Base-by-base conservation (phyloP, 345 rosid species). In the Punica granatum region DNA sequence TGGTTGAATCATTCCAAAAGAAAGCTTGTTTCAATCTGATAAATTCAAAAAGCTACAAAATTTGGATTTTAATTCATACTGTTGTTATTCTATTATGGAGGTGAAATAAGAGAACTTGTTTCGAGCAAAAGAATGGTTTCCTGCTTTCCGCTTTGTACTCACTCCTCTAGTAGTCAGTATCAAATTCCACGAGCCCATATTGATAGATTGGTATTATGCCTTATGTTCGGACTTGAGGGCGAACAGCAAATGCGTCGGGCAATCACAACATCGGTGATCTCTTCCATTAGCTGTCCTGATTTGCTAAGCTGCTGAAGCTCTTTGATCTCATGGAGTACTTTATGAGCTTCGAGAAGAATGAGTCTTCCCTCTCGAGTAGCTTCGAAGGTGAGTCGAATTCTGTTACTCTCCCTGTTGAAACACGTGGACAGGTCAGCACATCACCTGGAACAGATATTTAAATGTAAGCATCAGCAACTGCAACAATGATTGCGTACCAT, bases 271-370 rank as follows among this genome's bases (percentile, higher is more conserved):
- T 46, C 43, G 32, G 32, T 48, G 71, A 53, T 42, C 60, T 64
- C 12, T 30, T 63, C 19, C 60, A 7, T 44, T 56, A 79, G 37
- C 39, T 73, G 51, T 69, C 80, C 67, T 43, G 77, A 68, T 67
- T 76, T 71, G 76, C 48, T 39, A 75, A 75, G 81, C 59, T 42
- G 78, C 69, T 67, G 82, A 78, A 75, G 76, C 79, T 76, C 67
- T 81, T 82, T 54, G 97, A 92, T 70, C 93, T 82, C 77, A 65
- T 60, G 43, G 96, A 89, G 71, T 87, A 90, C 81, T 93, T 86
- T 67, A 86, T 83, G 33, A 93, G 90, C 78, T 86, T 87, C 53
- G 97, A 90, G 86, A 93, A 93, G 81, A 83, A 87, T 32, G 98
- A 88, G 42, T 85, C 82, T 63, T 82, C 81, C 66, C 94, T 82